A percentile compares a stretch with the other conserved stretches of the same genome.
phyloP scores from a whole-genome alignment of 2,329 filamentous ascomycete species.

The Phyllosticta citrichinensis region DNA sequence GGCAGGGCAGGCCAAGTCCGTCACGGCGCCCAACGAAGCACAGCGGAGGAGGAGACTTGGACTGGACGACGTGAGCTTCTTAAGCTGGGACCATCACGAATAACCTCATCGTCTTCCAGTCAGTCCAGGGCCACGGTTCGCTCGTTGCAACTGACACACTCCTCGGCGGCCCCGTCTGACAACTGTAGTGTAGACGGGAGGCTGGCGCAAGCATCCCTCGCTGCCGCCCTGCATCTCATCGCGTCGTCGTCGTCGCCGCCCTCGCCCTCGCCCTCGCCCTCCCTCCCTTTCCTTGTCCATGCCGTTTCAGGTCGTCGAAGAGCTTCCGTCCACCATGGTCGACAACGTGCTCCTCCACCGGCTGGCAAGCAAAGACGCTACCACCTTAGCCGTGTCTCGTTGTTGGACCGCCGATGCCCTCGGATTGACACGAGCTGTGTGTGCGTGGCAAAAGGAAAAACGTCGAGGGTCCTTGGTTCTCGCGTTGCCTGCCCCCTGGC shows the following conservation, averaged over 20 bases:
- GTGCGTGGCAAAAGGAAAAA: not conserved
- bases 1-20: too few species aligned
- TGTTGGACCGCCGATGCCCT: not conserved
- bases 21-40: too few species aligned
- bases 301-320: not conserved
- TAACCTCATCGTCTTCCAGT: too few species aligned
- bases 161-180: not conserved
- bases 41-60: too few species aligned
- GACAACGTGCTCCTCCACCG: not conserved
- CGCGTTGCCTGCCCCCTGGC: not conserved
- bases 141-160: not conserved
- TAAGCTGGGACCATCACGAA: not conserved
- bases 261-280: not conserved
- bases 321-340: not conserved
- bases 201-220: not conserved
- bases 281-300: not conserved
- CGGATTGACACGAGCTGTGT: not conserved
- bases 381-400: not conserved
- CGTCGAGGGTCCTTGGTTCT: not conserved
- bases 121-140: too few species aligned
- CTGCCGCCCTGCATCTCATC: not conserved
- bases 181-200: not conserved
- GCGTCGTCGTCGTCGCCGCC: not conserved
- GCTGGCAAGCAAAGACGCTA: not conserved
- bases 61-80: not conserved